Evolutionary conservation across 164 flowering plant species (phyloP), one percentile per base, ranked within the genome.

Genomic region (Aristolochia contorta): DNA sequence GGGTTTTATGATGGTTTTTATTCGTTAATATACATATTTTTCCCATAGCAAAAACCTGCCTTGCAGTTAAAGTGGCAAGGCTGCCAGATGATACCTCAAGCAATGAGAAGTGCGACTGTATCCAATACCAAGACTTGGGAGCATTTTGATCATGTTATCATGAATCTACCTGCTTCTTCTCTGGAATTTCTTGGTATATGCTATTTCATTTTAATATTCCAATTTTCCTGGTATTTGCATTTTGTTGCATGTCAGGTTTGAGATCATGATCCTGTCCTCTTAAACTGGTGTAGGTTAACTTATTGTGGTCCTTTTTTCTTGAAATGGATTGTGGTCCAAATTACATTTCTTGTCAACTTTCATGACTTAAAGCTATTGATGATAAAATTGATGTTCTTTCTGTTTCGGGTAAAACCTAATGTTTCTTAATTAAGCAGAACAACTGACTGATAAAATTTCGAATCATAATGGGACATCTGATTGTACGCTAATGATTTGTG

Each of bases 161-260:
- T 94, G 99, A 94, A 94, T 70, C 75, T 94, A 61, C 99, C 97
- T 60, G 97, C 97, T 61, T 94, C 99, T 71, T 97, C 99, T 45
- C 32, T 94, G 52, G 75, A 85, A 51, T 94, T 94, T 79, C 79
- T 94, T 49, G 96, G 99, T 89, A 63, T 5, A 61, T 16, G 10
- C 48, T 53, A 54, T 56, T 9, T 3, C 18, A 37, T 37, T 37
- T 37, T 8, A 27, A 27, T 37, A 37, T 37, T 45, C 6, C 7
- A 16, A 1, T 22, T 67, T 32, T 25, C 46, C 45, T n/a, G n/a
- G 7, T 61, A n/a, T 12, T 2, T 50, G 5, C 47, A 56, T 57
- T 19, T 8, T 48, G 14, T 41, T 16, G n/a, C 43, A 19, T 60
- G 16, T 46, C 56, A 18, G 20, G 19, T 16, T 9, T 15, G 19